Conservation (phyloP, 495 filamentous ascomycete species). For the Pseudomonodictys pantanalensis region DNA sequence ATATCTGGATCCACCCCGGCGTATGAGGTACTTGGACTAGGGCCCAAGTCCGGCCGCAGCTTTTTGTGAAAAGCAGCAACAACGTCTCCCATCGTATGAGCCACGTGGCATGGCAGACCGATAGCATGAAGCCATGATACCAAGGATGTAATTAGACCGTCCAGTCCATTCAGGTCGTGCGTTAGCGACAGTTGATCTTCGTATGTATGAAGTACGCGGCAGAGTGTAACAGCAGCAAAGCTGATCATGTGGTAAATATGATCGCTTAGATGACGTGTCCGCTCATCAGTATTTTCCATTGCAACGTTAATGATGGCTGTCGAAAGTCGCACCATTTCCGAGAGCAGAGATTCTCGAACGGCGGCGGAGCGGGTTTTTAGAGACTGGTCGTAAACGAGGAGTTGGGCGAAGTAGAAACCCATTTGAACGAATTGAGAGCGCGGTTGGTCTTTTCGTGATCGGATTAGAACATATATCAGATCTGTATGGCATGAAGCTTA, state of each 20-base stretch:
- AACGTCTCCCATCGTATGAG: slow-evolving; percentile 47
- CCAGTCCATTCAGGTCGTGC: slow-evolving; percentile 39
- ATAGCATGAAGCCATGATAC: slow-evolving; percentile 47
- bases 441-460: slow-evolving; percentile 42
- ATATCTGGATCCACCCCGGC: slow-evolving; percentile 16
- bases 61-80: slow-evolving; percentile 33
- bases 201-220: slow-evolving; percentile 43
- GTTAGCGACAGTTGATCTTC: slow-evolving; percentile 38
- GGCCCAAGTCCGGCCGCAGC: slow-evolving; percentile 22
- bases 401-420: slow-evolving; percentile 50
- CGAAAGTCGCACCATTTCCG: slow-evolving; percentile 47
- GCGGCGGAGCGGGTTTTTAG: slow-evolving; percentile 42
- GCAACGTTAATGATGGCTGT: slow-evolving; percentile 46
- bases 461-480: background rate
- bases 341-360: slow-evolving; percentile 42
- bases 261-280: slow-evolving; percentile 48
- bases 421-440: slow-evolving; percentile 50
- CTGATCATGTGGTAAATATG: slow-evolving; percentile 53
- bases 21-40: slow-evolving; percentile 19
- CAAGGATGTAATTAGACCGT: slow-evolving; percentile 39
- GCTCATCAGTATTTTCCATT: slow-evolving; percentile 49
- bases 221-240: slow-evolving; percentile 47
- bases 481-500: slow-evolving; percentile 14
- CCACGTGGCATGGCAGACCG: slow-evolving; percentile 47
- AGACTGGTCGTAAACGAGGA: slow-evolving; percentile 45